Evolutionary conservation across 2,329 filamentous ascomycete genomes (phyloP).

Genomic region (Aspergillus sp.): DNA sequence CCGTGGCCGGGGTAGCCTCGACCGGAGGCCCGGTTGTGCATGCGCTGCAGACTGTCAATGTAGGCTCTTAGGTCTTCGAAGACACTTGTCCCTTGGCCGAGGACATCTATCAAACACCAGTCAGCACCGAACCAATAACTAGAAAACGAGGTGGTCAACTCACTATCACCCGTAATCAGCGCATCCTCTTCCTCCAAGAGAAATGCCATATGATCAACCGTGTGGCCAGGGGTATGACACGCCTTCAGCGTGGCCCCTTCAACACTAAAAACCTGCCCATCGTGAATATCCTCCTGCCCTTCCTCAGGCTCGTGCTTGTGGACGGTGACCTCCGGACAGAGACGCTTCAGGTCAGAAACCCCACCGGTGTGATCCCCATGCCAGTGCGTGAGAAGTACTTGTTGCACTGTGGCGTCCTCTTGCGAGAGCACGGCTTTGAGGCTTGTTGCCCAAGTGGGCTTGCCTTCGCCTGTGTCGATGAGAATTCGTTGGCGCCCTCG

Average conservation of each 20-base stretch:
- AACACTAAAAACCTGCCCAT: conserved; percentile 47
- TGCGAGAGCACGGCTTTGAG: conserved; percentile 57
- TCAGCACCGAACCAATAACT: conserved; percentile 1
- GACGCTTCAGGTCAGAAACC: conserved; percentile 56
- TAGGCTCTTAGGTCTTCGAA: conserved; percentile 70
- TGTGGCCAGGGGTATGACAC: conserved; percentile 64
- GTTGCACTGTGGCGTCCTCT: conserved; percentile 61
- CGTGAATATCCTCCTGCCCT: conserved; percentile 46
- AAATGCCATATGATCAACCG: conserved; percentile 73
- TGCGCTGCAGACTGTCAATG: conserved; percentile 58
- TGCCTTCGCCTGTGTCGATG: conserved; percentile 84
- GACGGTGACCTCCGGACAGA: conserved; percentile 56
- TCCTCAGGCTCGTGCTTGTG: conserved; percentile 56
- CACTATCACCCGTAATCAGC: conserved; percentile 77
- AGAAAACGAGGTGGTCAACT: conserved; percentile 11
- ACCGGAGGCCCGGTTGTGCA: conserved; percentile 54
- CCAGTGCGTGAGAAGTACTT: conserved; percentile 80
- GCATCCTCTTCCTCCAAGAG: conserved; percentile 67
- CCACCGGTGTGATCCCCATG: conserved; percentile 80
- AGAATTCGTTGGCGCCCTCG: conserved; percentile 65
- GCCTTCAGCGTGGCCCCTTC: conserved; percentile 56
- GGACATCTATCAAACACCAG: conserved; percentile 46
- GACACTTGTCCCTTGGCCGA: conserved; percentile 78
- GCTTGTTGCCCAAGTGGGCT: conserved; percentile 60
- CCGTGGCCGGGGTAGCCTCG: conserved; percentile 85